Conservation (phyloP, 352 stramenopile species). For the Pythium coloratum region DNA sequence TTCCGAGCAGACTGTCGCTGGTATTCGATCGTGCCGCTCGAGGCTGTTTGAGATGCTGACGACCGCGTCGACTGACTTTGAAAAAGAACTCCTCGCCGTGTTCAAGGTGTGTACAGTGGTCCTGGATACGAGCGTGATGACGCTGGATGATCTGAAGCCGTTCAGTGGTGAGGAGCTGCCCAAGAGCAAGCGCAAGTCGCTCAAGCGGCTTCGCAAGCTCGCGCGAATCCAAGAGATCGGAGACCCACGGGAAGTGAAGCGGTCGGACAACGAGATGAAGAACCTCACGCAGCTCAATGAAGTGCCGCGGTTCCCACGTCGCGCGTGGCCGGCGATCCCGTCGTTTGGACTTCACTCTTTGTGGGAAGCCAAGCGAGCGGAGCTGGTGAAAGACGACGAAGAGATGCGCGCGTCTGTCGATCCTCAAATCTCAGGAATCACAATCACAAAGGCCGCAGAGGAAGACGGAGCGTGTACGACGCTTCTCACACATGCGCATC, state of each 20-base stretch:
- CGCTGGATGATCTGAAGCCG: constrained; percentile 53
- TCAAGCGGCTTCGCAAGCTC: constrained; percentile 67
- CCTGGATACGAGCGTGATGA: constrained; percentile 65
- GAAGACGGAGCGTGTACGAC: constrained; percentile 39
- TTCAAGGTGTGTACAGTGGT: constrained; percentile 44
- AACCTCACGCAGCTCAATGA: constrained; percentile 47
- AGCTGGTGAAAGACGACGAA: constrained; percentile 25
- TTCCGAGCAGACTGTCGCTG: constrained; percentile 32
- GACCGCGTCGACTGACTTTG: constrained; percentile 37
- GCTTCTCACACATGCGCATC: constrained; percentile 63
- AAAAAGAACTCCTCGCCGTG: constrained; percentile 49
- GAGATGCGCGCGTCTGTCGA: constrained; percentile 13
- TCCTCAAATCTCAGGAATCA: constrained; percentile 15
- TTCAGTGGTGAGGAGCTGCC: constrained; percentile 43
- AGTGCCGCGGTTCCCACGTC: constrained; percentile 46
- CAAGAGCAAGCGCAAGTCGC: constrained; percentile 68
- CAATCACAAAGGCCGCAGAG: constrained; percentile 13
- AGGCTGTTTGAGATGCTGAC: constrained; percentile 40
- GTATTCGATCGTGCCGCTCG: constrained; percentile 33
- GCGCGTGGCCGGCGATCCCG: constrained; percentile 48
- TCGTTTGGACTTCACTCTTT: constrained; percentile 36
- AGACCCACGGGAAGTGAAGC: constrained; percentile 52
- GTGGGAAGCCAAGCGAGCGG: constrained; percentile 19
- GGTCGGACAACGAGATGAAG: constrained; percentile 46
- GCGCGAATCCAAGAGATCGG: constrained; percentile 54